Evolutionary conservation across 2,329 filamentous ascomycete genomes (phyloP).

Genomic region (Colletotrichum neosansevieriae): DNA sequence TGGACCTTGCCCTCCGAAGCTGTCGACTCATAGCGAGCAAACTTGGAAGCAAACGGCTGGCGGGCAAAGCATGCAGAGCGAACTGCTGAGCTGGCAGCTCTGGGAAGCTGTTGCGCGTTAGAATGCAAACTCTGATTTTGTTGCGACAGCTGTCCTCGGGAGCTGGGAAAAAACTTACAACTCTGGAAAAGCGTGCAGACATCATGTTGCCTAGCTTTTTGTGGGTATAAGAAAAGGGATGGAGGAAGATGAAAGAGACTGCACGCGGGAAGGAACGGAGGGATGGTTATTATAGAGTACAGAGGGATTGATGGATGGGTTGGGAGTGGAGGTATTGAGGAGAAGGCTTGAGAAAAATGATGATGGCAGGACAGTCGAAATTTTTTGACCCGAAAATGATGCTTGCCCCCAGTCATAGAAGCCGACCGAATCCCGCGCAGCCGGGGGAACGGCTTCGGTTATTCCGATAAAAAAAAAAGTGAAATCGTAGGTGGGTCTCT

Average conservation of each 20-base stretch:
- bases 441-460: constrained; percentile 28
- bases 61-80: constrained; percentile 76
- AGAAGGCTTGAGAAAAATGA: constrained; percentile 35
- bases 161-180: constrained; percentile 68
- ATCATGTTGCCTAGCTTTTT: constrained; percentile 68
- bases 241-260: constrained; percentile 43
- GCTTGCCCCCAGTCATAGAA: constrained; percentile 53
- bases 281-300: constrained; percentile 41
- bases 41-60: constrained; percentile 78
- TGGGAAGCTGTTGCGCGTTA: constrained; percentile 73
- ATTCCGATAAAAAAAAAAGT: constrained; percentile 2
- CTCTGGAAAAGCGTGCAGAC: constrained; percentile 78
- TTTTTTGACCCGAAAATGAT: constrained; percentile 54
- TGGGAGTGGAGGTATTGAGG: constrained; percentile 9
- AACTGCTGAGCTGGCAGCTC: constrained; percentile 76
- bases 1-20: constrained; percentile 82
- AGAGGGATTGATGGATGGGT: constrained; percentile 29
- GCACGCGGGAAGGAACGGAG: constrained; percentile 38
- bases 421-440: constrained; percentile 56
- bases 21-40: constrained; percentile 83
- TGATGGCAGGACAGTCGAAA: constrained; percentile 47
- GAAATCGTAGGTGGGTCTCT: background rate
- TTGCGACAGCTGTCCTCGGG: constrained; percentile 23
- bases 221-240: constrained; percentile 46
- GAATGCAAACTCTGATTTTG: constrained; percentile 37